These are phyloP conservation scores for Pseudoscleropodium purum DNA, from an alignment of 225 moss, liverwort and hornwort genomes.

Conservation along the genomic window DNA sequence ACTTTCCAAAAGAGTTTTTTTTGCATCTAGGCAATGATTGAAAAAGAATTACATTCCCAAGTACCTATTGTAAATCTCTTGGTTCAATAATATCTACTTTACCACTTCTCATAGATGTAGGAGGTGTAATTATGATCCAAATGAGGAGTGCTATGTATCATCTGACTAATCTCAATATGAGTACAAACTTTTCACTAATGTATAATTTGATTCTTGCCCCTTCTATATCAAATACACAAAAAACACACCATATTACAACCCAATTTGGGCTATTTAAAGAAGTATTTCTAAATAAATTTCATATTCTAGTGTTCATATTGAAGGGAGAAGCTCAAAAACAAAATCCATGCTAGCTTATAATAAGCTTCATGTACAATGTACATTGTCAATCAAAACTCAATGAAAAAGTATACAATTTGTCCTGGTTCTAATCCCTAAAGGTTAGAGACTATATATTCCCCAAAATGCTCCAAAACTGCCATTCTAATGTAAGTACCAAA, in stretches of 20 bases:
- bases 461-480: too few species aligned
- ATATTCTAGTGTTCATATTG: background rate
- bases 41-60: background rate
- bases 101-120: background rate
- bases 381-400: background rate
- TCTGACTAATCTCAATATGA: accelerated
- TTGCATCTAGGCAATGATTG: accelerated
- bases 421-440: background rate
- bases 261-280: background rate
- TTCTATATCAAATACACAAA: background rate
- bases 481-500: too few species aligned
- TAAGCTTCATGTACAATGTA: background rate
- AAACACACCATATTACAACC: background rate
- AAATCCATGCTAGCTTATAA: background rate
- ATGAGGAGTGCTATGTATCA: background rate
- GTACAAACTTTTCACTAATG: background rate
- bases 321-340: background rate
- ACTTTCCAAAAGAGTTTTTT: background rate
- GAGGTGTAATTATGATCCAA: background rate
- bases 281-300: background rate
- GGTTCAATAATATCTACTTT: background rate
- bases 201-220: background rate
- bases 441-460: too few species aligned
- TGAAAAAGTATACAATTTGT: background rate
- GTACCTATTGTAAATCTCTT: background rate